Evolutionary conservation across 2,329 filamentous ascomycete species (phyloP).

Genomic region (Claviceps quebecensis): DNA sequence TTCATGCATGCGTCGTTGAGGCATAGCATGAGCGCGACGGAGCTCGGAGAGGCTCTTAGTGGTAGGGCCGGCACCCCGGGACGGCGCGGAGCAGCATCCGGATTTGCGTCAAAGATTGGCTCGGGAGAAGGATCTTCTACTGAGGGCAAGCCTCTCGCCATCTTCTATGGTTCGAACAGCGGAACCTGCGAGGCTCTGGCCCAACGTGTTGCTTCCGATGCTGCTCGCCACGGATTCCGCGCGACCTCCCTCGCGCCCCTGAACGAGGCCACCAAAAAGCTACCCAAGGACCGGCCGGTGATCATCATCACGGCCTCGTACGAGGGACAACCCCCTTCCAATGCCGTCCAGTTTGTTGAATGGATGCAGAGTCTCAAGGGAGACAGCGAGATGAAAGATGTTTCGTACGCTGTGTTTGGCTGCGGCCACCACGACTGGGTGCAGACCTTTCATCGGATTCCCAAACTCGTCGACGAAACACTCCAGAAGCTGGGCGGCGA

Average conservation of each 20-base stretch:
- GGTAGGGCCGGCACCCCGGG: conserved; percentile 13
- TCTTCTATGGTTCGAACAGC: conserved; percentile 61
- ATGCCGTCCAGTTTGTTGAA: conserved; percentile 51
- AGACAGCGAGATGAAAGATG: conserved; percentile 33
- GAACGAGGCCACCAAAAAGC: conserved; percentile 44
- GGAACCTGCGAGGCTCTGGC: conserved; percentile 62
- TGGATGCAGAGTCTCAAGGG: conserved; percentile 46
- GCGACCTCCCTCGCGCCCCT: conserved; percentile 39
- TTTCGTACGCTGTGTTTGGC: conserved; percentile 56
- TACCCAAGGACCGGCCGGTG: conserved; percentile 47
- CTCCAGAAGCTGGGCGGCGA: conserved; percentile 25
- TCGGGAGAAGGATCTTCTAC: not conserved
- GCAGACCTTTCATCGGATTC: conserved; percentile 53
- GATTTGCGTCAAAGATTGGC: not conserved
- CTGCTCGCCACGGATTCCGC: conserved; percentile 43
- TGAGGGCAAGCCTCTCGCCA: conserved; percentile 35
- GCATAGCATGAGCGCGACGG: conserved; percentile 29
- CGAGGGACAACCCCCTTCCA: conserved; percentile 61
- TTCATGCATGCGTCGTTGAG: conserved; percentile 44
- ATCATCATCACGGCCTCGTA: conserved; percentile 59
- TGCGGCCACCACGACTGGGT: conserved; percentile 46
- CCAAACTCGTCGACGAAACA: conserved; percentile 43
- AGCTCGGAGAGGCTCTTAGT: conserved; percentile 31
- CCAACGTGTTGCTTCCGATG: conserved; percentile 45
- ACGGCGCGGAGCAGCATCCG: not conserved